Percentiles rank a stretch among this genome's conserved stretches.
These are phyloP conservation scores for Meyerozyma smithsonii DNA, from an alignment of 1,139 yeast species.

Conservation along the genomic window DNA sequence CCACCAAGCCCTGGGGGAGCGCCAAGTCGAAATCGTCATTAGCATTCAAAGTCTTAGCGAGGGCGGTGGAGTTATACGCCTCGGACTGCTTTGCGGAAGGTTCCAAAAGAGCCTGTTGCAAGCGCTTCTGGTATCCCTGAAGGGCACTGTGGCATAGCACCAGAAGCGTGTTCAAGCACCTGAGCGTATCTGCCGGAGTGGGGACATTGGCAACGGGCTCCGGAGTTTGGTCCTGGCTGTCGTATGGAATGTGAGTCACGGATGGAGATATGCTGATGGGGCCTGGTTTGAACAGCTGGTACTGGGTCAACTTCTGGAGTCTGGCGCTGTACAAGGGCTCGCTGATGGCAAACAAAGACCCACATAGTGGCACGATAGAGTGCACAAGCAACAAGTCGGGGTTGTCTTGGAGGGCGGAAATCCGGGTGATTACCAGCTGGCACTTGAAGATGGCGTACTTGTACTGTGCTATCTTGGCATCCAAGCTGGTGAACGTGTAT, in stretches of 20 bases:
- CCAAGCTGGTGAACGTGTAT: conserved; percentile 18
- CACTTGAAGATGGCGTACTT: conserved; percentile 35
- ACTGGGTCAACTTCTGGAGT: conserved; percentile 9
- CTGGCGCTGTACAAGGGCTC: conserved; percentile 10
- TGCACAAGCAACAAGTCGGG: conserved; percentile 6
- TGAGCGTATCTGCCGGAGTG: conserved; percentile 4
- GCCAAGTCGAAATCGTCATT: conserved; percentile 10
- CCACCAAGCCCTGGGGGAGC: conserved; percentile 9
- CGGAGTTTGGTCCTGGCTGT: conserved; percentile 9
- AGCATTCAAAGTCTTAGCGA: conserved; percentile 12
- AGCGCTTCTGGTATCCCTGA: conserved; percentile 11
- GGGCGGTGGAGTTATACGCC: conserved; percentile 8
- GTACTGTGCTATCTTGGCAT: conserved; percentile 37
- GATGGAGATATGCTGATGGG: conserved; percentile 10
- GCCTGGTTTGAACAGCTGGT: conserved; percentile 8
- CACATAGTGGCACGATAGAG: conserved; percentile 11
- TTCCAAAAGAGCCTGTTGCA: conserved; percentile 10
- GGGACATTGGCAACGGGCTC: conserved; percentile 10
- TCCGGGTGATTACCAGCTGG: conserved; percentile 17
- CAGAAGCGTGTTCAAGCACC: conserved; percentile 9
- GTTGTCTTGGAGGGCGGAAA: conserved; percentile 11
- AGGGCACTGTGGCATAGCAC: conserved; percentile 8
- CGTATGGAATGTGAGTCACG: conserved; percentile 12
- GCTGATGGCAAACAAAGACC: conserved; percentile 11
- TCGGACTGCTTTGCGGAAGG: conserved; percentile 7